Percentiles rank a stretch among this genome's conserved stretches.
phyloP scores from a whole-genome alignment of 495 filamentous ascomycete species.

The Letharia lupina region DNA sequence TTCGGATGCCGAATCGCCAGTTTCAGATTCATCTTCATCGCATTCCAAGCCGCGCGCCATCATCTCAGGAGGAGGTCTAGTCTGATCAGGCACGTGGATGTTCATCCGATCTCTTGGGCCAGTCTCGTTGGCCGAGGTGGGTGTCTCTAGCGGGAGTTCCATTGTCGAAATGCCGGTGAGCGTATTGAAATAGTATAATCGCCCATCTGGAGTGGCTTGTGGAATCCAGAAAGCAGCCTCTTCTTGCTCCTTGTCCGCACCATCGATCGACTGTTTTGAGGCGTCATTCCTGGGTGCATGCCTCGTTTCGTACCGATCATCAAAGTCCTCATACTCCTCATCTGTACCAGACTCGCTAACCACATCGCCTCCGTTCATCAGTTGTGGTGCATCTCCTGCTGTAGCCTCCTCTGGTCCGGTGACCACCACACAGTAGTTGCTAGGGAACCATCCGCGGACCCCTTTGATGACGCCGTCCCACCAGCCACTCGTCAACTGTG shows the following conservation, averaged over 20 bases:
- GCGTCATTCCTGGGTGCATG: slow-evolving; percentile 47
- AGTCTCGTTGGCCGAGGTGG: slow-evolving; percentile 67
- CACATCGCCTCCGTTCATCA: slow-evolving; percentile 45
- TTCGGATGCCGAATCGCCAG: slow-evolving; percentile 74
- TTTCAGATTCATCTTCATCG: slow-evolving; percentile 78
- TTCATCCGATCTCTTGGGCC: slow-evolving; percentile 83
- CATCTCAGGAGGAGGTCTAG: slow-evolving; percentile 84
- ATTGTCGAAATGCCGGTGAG: slow-evolving; percentile 86
- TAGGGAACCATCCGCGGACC: slow-evolving; percentile 95
- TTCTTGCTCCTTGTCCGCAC: slow-evolving; percentile 62
- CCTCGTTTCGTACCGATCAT: slow-evolving; percentile 59
- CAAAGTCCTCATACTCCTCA: slow-evolving; percentile 61
- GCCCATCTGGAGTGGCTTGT: slow-evolving; percentile 87
- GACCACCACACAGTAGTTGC: slow-evolving; percentile 92
- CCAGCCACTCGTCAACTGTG: slow-evolving; percentile 95
- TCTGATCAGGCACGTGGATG: slow-evolving; percentile 80
- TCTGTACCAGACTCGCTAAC: slow-evolving; percentile 48
- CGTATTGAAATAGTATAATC: slow-evolving; percentile 97
- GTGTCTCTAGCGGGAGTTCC: slow-evolving; percentile 89
- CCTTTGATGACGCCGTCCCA: slow-evolving; percentile 97
- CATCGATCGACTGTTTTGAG: slow-evolving; percentile 59
- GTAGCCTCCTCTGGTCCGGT: slow-evolving; percentile 57
- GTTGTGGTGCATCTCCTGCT: slow-evolving; percentile 29
- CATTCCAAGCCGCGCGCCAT: slow-evolving; percentile 74
- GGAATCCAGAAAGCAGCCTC: slow-evolving; percentile 97